Evolutionary conservation across 2,329 filamentous ascomycete species (phyloP), one percentile per base, ranked within the genome.

Genomic region (Microdochium trichocladiopsis): DNA sequence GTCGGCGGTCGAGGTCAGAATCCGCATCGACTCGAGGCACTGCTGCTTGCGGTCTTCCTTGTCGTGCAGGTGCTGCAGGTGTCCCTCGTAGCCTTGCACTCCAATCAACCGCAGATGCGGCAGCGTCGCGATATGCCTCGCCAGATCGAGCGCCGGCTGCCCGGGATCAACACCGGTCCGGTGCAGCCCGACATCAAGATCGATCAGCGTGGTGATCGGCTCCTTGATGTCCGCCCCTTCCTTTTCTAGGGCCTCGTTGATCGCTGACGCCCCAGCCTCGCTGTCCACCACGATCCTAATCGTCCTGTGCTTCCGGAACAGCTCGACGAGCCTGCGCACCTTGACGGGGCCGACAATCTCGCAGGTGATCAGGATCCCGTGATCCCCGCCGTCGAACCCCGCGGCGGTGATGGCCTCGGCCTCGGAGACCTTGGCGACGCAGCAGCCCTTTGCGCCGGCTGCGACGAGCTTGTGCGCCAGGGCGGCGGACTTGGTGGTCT

Each of bases 51-150:
- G 65, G 53, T 73, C 72, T 8, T 70, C 70, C 1, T 57, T 55
- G 31, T 68, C 65, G 56, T 77, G 75, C 12, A 79, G 56, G 63
- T 79, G 76, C 64, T 79, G 76, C 41, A 78, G 55, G 61, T 79
- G 76, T 2, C 76, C 76, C 58, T 79, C 76, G 53, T 79, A 79
- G 0, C 76, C 76, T 56, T 78, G 75, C 1, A 78, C 69, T 1
- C 76, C 76, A 41, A 78, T 71, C 54, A 79, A 55, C 9, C 64
- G 64, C 48, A 79, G 56, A 53, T 73, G 63, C 52, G 63, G 60
- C 25, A 73, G 56, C 5, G 55, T 56, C 0, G 52, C 61, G 14
- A 79, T 60, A 47, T 72, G 68, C 31, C 54, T 53, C 14, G 74
- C 74, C 14, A 79, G 67, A 2, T 60, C 56, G 12, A 67, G 48